A percentile compares a stretch with the other conserved stretches of the same genome.
Evolutionary conservation across 768 basidiomycete genomes (phyloP).

Genomic region (Flagelloscypha sp.): DNA sequence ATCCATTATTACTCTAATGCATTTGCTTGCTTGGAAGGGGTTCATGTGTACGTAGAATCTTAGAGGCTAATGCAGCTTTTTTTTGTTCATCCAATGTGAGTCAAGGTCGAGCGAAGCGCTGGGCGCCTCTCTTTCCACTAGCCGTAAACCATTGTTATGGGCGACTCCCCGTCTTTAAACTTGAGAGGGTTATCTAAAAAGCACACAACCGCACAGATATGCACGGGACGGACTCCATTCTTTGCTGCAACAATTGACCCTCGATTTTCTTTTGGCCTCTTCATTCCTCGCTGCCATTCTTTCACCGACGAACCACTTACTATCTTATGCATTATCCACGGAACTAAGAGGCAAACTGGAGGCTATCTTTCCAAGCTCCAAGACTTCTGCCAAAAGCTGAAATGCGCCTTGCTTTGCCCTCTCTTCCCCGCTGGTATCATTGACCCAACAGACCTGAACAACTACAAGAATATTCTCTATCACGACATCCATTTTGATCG

Average conservation of each 20-base stretch:
- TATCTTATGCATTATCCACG: constrained; percentile 16
- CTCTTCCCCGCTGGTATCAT: constrained; percentile 17
- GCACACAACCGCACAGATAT: neutral
- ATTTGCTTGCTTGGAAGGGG: too few species aligned
- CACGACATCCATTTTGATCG: constrained; percentile 15
- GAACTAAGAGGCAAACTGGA: constrained; percentile 11
- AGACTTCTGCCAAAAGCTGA: constrained; percentile 10
- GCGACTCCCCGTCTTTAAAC: constrained; percentile 3
- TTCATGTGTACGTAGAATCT: too few species aligned
- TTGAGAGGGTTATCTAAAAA: neutral
- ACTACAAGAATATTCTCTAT: constrained; percentile 14
- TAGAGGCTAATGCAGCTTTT: too few species aligned
- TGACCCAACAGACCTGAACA: constrained; percentile 14
- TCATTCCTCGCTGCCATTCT: constrained; percentile 8
- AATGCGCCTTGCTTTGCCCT: constrained; percentile 10
- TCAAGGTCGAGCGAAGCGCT: too few species aligned
- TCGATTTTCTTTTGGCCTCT: constrained; percentile 14
- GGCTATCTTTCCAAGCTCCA: constrained; percentile 8
- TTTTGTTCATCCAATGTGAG: too few species aligned
- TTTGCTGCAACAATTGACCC: constrained; percentile 12
- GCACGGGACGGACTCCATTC: constrained; percentile 11
- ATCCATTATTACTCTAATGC: too few species aligned
- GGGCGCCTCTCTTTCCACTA: too few species aligned
- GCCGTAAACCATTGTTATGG: too few species aligned
- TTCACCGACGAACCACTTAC: constrained; percentile 6